Percentiles rank a stretch among this genome's conserved stretches.
Evolutionary conservation across 179 eudicot genomes (phyloP).

Genomic region (Sideroxylon spinosum): DNA sequence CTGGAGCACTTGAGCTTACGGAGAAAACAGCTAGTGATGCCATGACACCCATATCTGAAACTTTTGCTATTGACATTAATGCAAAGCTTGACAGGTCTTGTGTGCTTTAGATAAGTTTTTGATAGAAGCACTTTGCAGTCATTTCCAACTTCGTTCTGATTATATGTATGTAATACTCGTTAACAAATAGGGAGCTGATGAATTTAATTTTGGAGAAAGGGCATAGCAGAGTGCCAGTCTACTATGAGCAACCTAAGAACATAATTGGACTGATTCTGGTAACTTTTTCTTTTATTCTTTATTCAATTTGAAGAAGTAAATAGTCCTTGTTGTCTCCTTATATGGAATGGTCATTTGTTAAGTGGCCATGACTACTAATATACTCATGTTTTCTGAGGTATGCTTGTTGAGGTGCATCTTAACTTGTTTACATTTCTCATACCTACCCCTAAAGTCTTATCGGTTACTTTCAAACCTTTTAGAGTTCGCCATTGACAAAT

Average conservation of each 20-base stretch:
- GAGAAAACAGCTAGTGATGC: slow-evolving; percentile 88
- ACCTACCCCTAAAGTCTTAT: neutral
- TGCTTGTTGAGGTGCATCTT: too few species aligned
- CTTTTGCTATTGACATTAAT: slow-evolving; percentile 80
- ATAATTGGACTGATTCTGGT: slow-evolving; percentile 90
- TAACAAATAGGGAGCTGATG: slow-evolving; percentile 55
- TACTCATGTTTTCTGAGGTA: too few species aligned
- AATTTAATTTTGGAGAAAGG: slow-evolving; percentile 76
- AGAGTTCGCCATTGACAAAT: neutral
- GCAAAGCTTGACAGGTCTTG: slow-evolving; percentile 75
- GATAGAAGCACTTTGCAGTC: neutral
- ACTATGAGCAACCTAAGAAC: slow-evolving; percentile 79
- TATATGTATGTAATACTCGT: neutral
- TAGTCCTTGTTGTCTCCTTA: too few species aligned
- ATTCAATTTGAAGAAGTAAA: neutral
- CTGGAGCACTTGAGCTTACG: slow-evolving; percentile 85
- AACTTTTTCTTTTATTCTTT: slow-evolving; percentile 8
- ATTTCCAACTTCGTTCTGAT: slow-evolving; percentile 4
- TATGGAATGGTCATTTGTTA: too few species aligned
- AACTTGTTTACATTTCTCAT: too few species aligned
- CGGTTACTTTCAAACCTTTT: neutral
- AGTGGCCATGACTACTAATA: too few species aligned
- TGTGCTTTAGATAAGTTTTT: slow-evolving; percentile 1
- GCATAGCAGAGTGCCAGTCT: slow-evolving; percentile 91
- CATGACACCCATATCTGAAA: slow-evolving; percentile 88